Conservation (phyloP, 495 filamentous ascomycete species). For the Glonium stellatum region DNA sequence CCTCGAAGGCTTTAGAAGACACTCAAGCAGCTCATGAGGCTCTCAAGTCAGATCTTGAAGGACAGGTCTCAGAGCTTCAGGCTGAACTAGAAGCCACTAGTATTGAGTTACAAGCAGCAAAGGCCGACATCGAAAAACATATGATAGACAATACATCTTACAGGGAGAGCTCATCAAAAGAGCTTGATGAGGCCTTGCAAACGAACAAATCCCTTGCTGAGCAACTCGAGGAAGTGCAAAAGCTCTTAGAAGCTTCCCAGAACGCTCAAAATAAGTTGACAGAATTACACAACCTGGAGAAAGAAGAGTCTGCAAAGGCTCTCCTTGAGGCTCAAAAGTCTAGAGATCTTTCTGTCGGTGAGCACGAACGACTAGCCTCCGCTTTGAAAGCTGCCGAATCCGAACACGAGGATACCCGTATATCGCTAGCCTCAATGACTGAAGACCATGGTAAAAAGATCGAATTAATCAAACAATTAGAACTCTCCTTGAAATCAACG, state of each 20-base stretch:
- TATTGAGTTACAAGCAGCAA: slow-evolving; percentile 2
- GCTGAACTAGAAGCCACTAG: slow-evolving; percentile 5
- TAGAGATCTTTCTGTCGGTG: not conserved
- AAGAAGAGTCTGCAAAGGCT: not conserved
- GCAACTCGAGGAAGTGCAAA: not conserved
- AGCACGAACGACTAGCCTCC: not conserved
- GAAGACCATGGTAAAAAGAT: slow-evolving; percentile 8
- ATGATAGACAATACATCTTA: not conserved
- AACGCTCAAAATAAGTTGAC: not conserved
- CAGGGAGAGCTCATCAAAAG: not conserved
- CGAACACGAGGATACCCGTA: not conserved
- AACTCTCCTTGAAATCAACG: slow-evolving; percentile 1
- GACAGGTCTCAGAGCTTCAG: not conserved
- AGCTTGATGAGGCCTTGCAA: slow-evolving; percentile 6
- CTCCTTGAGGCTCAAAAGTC: not conserved
- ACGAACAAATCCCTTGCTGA: not conserved
- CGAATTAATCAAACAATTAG: not conserved
- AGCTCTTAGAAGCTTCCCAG: not conserved
- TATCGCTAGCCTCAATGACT: slow-evolving; percentile 3
- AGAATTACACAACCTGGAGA: not conserved
- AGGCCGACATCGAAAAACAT: slow-evolving; percentile 1
- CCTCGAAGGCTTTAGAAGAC: slow-evolving; percentile 1
- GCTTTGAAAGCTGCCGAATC: too few relatives aligned
- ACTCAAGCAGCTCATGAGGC: slow-evolving; percentile 4
- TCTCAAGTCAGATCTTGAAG: slow-evolving; percentile 1